Percentiles rank a stretch among this genome's conserved stretches.
Evolutionary conservation across 495 filamentous ascomycete species (phyloP).

Genomic region (Penicillium maclennaniae): DNA sequence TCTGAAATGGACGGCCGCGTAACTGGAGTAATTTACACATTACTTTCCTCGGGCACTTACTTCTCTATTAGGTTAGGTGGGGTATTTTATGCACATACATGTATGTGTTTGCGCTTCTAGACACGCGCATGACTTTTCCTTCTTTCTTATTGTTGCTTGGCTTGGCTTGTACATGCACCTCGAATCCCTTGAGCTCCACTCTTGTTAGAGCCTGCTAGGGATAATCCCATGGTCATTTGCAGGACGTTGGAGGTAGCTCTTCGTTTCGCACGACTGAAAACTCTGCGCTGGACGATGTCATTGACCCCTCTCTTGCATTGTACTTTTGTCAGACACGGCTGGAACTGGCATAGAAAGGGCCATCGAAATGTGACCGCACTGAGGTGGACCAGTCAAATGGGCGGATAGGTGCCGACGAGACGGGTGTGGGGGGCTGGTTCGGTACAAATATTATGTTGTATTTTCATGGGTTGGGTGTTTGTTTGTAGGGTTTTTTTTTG

Average conservation of each 20-base stretch:
- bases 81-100: neutral
- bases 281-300: neutral
- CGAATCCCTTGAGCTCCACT: neutral
- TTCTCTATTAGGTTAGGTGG: neutral
- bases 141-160: too few species aligned
- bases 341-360: neutral
- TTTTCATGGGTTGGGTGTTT: neutral
- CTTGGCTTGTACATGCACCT: neutral
- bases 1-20: too few species aligned
- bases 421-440: conserved; percentile 1
- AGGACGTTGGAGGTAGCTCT: too few species aligned
- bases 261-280: neutral
- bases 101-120: neutral
- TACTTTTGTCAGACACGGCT: conserved; percentile 12
- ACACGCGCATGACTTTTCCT: too few species aligned
- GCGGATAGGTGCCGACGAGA: neutral
- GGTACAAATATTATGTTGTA: too few species aligned
- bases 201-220: neutral
- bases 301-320: conserved; percentile 4
- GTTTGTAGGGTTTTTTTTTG: neutral
- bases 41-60: neutral
- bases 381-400: conserved; percentile 4
- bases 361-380: conserved; percentile 4
- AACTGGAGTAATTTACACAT: too few species aligned
- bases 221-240: neutral